These are phyloP conservation scores for Fagopyrum homotropicum DNA, from an alignment of 148 eudicot genomes.

Conservation along the genomic window DNA sequence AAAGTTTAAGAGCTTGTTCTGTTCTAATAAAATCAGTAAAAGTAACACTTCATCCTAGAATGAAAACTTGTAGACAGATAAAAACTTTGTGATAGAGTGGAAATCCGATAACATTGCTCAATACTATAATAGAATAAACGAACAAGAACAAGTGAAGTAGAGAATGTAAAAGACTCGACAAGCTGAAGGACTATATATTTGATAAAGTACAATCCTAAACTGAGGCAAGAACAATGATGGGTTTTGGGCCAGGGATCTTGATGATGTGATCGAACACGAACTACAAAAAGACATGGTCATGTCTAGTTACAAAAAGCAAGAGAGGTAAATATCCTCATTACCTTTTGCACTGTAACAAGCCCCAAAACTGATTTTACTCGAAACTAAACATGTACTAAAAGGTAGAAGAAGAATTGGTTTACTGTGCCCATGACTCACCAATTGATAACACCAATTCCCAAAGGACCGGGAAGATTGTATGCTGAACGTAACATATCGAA, in stretches of 20 bases:
- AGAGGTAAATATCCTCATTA: background rate
- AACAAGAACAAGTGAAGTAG: background rate
- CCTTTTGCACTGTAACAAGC: background rate
- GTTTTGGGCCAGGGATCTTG: background rate
- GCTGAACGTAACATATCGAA: conserved; percentile 55
- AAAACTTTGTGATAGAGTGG: background rate
- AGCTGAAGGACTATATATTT: background rate
- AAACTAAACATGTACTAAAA: background rate
- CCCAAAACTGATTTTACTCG: background rate
- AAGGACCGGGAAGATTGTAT: conserved; percentile 59
- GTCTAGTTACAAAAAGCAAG: background rate
- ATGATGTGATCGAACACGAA: background rate
- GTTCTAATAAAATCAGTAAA: background rate
- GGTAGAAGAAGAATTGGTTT: background rate
- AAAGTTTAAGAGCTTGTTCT: background rate
- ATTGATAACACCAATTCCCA: conserved; percentile 66
- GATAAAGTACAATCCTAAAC: background rate
- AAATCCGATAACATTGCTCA: background rate
- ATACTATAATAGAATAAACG: background rate
- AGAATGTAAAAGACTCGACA: background rate
- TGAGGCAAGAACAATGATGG: background rate
- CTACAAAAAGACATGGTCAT: background rate
- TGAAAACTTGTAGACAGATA: background rate
- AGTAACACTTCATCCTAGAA: background rate
- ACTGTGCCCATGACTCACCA: conserved; percentile 49